Base-by-base conservation (phyloP, 2,329 filamentous ascomycete species). In the Botrytis deweyae region DNA sequence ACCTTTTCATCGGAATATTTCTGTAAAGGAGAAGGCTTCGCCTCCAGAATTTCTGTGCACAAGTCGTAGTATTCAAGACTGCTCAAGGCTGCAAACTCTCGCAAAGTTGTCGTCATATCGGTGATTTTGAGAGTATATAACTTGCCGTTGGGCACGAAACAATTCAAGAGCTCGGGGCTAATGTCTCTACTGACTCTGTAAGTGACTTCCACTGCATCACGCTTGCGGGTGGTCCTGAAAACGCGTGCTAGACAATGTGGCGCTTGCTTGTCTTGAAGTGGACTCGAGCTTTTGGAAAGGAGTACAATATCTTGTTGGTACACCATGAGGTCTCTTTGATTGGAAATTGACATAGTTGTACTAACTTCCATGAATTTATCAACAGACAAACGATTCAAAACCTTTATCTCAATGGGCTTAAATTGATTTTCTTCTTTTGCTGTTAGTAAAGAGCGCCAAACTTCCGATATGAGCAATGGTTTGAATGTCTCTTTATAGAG, bases 61-160 rank as follows among this genome's bases (percentile, higher is more conserved):
- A 99, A 87, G 82, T 99, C 96, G 79, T 98, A 99, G 82, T 97
- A 98, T 81, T 97, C 92, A 76, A 99, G 83, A 79, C 93, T 95
- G 83, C 94, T 92, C 44, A 99, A 84, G 0, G 96, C 94, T 73
- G 94, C 96, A 81, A 95, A 99, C 83, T 99, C 96, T 82, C 96
- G 91, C 84, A 99, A 95, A 70, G 98, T 91, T 0, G 96, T 96
- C 2, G 92, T 97, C 85, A 99, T 92, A 75, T 95, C 97, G 72
- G 94, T 94, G 77, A 99, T 90, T 80, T 97, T 97, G 73, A 93
- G 87, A 3, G 91, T 94, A 78, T 90, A 88, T 0, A 97, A 86
- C 58, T 89, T 89, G 25, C 88, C 86, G 58, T 92, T 91, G 0
- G 93, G 92, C 58, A 88, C 87, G 65, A 98, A 86, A 40, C 86